Percentiles rank a stretch among this genome's conserved stretches.
Conservation (phyloP, 2,329 filamentous ascomycete genomes). For the Sclerotinia nivalis region DNA sequence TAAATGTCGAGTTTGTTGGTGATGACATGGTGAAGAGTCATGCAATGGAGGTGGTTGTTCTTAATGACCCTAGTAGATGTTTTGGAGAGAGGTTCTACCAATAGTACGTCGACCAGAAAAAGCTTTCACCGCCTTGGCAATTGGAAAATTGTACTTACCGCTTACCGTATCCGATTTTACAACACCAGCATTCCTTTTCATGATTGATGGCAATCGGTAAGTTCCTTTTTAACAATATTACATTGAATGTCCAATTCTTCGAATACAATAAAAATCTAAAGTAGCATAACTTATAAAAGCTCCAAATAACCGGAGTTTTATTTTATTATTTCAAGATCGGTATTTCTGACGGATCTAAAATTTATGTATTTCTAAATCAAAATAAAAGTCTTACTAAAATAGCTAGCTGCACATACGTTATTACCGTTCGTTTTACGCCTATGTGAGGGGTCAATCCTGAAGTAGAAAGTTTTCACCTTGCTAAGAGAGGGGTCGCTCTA, state of each 20-base stretch:
- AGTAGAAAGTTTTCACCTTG: background rate
- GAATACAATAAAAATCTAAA: background rate
- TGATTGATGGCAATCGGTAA: background rate
- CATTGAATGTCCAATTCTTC: background rate
- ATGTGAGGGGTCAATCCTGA: background rate
- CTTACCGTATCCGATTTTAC: slow-evolving; percentile 14
- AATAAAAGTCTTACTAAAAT: background rate
- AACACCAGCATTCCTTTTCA: background rate
- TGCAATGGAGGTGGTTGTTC: background rate
- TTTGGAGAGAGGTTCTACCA: background rate
- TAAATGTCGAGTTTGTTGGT: slow-evolving; percentile 13
- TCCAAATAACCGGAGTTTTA: background rate
- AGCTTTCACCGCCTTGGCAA: background rate
- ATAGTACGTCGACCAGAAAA: background rate
- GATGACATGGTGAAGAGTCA: slow-evolving; percentile 20
- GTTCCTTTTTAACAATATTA: background rate
- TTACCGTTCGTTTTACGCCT: background rate
- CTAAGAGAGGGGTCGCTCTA: background rate
- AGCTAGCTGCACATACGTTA: background rate
- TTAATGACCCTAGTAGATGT: background rate
- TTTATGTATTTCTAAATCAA: too few species aligned
- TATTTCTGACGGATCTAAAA: background rate
- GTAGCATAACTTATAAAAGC: background rate
- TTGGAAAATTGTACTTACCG: background rate
- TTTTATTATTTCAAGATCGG: background rate